A percentile compares a stretch with the other conserved stretches of the same genome.
Conservation (phyloP, 2,329 filamentous ascomycete genomes). For the Ophiosphaerella korrae region DNA sequence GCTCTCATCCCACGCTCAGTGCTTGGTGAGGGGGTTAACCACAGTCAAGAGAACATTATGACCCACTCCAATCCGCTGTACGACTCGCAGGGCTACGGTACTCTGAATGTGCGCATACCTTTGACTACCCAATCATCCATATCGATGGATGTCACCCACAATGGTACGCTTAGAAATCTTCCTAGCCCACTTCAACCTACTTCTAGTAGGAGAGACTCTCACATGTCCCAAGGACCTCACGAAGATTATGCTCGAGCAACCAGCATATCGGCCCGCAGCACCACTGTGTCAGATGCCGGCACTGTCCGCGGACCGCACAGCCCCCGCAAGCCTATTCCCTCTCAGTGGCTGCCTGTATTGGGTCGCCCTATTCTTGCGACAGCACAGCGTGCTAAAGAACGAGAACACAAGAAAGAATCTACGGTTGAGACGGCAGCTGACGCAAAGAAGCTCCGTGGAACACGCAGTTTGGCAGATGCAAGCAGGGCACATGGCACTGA, state of each 20-base stretch:
- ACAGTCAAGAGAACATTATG: background rate
- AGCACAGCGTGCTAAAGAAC: slow-evolving; percentile 28
- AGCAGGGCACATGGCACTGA: slow-evolving; percentile 15
- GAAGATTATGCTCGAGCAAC: slow-evolving; percentile 3
- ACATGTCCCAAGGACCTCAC: slow-evolving; percentile 16
- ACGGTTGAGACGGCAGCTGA: slow-evolving; percentile 17
- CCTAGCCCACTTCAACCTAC: slow-evolving; percentile 27
- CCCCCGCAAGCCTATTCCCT: slow-evolving; percentile 35
- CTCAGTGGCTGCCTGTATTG: slow-evolving; percentile 26
- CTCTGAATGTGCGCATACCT: slow-evolving; percentile 31
- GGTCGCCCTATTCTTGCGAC: slow-evolving; percentile 25
- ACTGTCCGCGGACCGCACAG: slow-evolving; percentile 17
- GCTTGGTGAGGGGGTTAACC: slow-evolving; percentile 7
- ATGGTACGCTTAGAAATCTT: slow-evolving; percentile 35
- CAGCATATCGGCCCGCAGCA: slow-evolving; percentile 1
- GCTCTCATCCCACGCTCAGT: slow-evolving; percentile 30
- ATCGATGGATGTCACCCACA: slow-evolving; percentile 26
- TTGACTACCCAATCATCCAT: slow-evolving; percentile 23
- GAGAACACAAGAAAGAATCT: slow-evolving; percentile 21
- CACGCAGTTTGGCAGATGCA: slow-evolving; percentile 24
- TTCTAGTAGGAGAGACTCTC: slow-evolving; percentile 13
- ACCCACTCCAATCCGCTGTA: slow-evolving; percentile 13
- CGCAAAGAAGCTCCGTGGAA: slow-evolving; percentile 19
- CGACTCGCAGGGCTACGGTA: slow-evolving; percentile 17
- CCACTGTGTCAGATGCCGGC: slow-evolving; percentile 7